phyloP scores from a whole-genome alignment of 2,329 filamentous ascomycete species.

The Fusarium sp. region DNA sequence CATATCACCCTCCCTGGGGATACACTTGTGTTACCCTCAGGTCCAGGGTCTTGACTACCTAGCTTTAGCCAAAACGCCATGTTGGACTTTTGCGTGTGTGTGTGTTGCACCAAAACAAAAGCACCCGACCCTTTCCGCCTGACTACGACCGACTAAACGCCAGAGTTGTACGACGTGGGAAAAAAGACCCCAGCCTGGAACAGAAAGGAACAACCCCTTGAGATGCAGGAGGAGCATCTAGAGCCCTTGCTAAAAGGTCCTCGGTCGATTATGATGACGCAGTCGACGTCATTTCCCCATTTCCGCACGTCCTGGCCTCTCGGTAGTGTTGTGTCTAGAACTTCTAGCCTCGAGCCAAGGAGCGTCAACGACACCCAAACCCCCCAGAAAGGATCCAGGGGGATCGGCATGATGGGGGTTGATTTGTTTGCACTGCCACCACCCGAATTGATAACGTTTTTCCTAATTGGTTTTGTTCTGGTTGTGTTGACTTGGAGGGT shows the following conservation, averaged over 20 bases:
- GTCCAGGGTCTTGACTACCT: not conserved
- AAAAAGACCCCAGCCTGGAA: not conserved
- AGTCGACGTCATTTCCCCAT: constrained; percentile 29
- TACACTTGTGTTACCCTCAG: not conserved
- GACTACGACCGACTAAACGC: not conserved
- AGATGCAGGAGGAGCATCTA: constrained; percentile 2
- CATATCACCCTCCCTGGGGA: not conserved
- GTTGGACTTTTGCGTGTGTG: not conserved
- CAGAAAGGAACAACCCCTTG: not conserved
- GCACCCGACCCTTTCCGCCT: not conserved
- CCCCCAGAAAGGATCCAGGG: constrained; percentile 10
- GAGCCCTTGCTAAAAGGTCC: not conserved
- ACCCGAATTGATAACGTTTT: not conserved
- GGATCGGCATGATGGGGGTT: constrained; percentile 4
- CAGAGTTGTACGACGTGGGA: not conserved
- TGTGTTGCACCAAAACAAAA: not conserved
- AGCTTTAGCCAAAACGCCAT: not conserved
- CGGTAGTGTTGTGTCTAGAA: constrained; percentile 30
- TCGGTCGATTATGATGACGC: constrained; percentile 12
- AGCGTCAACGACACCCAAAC: not conserved
- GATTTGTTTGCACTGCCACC: not conserved
- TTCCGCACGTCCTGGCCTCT: constrained; percentile 21
- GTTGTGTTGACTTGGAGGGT: not conserved
- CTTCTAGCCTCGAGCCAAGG: constrained; percentile 24
- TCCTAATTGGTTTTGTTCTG: not conserved